Evolutionary conservation across 106 monocot species (phyloP).

Genomic region (Dendrobium huoshanense): DNA sequence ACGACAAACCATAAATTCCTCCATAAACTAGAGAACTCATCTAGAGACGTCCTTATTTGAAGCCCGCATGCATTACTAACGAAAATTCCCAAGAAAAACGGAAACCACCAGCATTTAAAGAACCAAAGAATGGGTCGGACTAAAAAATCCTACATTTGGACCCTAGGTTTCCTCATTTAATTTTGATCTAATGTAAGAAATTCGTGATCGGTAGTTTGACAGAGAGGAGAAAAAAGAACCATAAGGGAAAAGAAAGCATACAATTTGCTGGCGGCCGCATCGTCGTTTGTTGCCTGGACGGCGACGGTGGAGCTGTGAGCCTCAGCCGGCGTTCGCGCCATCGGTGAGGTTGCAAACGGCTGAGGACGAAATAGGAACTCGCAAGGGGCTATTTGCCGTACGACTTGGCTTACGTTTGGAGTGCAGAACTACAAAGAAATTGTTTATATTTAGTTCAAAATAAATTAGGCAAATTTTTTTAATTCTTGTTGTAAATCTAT

Average conservation of each 20-base stretch:
- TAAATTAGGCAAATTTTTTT: too few relatives aligned
- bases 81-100: not conserved
- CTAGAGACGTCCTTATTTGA: not conserved
- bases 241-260: slow-evolving; percentile 12
- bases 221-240: not conserved
- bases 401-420: too few relatives aligned
- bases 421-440: too few relatives aligned
- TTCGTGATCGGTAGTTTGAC: not conserved
- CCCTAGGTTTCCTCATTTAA: not conserved
- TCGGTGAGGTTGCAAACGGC: not conserved
- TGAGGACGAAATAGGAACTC: not conserved
- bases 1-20: not conserved
- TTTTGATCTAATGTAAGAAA: slow-evolving; percentile 2
- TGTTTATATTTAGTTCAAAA: too few relatives aligned
- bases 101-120: not conserved
- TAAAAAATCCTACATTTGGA: not conserved
- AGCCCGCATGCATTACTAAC: not conserved
- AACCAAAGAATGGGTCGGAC: not conserved
- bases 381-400: not conserved
- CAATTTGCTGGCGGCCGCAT: slow-evolving; percentile 95
- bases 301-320: slow-evolving; percentile 60
- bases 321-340: slow-evolving; percentile 15
- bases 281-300: slow-evolving; percentile 97
- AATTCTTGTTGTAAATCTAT: too few relatives aligned
- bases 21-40: not conserved